phyloP scores from a whole-genome alignment of 2,329 filamentous ascomycete species.

The Aspergillus vadensis region DNA sequence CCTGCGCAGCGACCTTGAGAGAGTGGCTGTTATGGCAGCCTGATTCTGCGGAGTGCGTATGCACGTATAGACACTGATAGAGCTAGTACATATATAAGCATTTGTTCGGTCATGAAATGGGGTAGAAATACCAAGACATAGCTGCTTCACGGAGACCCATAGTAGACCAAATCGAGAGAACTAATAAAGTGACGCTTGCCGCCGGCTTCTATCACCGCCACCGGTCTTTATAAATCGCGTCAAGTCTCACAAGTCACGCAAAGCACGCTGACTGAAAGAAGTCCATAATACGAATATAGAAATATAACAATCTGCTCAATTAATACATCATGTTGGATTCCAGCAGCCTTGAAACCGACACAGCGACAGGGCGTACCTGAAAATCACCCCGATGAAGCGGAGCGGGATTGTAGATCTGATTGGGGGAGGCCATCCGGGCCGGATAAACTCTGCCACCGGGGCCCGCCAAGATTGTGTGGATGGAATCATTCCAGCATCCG shows the following conservation, averaged over 20 bases:
- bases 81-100: not conserved
- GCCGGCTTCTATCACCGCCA: not conserved
- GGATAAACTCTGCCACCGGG: slow-evolving; percentile 23
- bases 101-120: not conserved
- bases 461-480: slow-evolving; percentile 23
- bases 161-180: not conserved
- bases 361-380: not conserved
- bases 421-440: slow-evolving; percentile 18
- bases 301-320: not conserved
- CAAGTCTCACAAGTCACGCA: not conserved
- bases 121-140: not conserved
- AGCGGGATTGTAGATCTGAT: slow-evolving; percentile 14
- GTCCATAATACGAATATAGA: not conserved
- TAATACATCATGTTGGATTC: not conserved
- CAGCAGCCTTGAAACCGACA: not conserved
- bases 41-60: not conserved
- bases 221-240: not conserved
- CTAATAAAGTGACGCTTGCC: not conserved
- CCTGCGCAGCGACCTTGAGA: slow-evolving; percentile 2
- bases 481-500: slow-evolving; percentile 23
- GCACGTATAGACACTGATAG: not conserved
- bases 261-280: not conserved
- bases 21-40: not conserved
- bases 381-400: not conserved
- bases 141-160: not conserved